phyloP scores from a whole-genome alignment of 2,329 filamentous ascomycete genomes.

The Arthroderma sp. region DNA sequence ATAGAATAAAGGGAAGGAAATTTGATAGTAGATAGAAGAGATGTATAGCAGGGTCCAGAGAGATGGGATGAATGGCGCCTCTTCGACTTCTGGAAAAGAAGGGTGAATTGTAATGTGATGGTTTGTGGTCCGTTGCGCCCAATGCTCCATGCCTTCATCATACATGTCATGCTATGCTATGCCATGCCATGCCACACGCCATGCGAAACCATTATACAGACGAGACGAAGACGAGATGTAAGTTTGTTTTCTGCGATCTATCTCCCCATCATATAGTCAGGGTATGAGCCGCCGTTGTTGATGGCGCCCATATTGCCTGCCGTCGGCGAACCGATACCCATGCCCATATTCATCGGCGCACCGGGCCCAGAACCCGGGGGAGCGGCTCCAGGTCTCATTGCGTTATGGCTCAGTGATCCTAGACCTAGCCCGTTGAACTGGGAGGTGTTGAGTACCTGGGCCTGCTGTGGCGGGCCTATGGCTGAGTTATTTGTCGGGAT shows the following conservation, averaged over 20 bases:
- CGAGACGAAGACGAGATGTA: not conserved
- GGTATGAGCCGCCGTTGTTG: constrained; percentile 22
- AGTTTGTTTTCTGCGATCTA: constrained; percentile 17
- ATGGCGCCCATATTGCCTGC: constrained; percentile 10
- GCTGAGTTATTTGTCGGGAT: constrained; percentile 17
- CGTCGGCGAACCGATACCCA: constrained; percentile 6
- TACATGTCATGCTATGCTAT: constrained; percentile 4
- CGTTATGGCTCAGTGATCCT: constrained; percentile 19
- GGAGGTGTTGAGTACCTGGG: constrained; percentile 25
- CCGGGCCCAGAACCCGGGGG: not conserved
- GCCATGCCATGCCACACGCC: not conserved
- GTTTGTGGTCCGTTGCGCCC: constrained; percentile 3
- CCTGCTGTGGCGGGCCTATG: constrained; percentile 20
- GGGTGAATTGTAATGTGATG: not conserved
- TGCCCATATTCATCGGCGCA: not conserved
- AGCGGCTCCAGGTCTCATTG: constrained; percentile 10
- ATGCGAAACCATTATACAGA: constrained; percentile 2
- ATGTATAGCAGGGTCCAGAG: not conserved
- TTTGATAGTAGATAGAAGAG: not conserved
- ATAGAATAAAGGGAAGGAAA: not conserved
- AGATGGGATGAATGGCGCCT: not conserved
- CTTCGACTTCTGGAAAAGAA: not conserved
- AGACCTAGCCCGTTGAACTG: constrained; percentile 31
- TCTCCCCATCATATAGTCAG: constrained; percentile 40
- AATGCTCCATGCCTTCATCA: constrained; percentile 5